Conservation (phyloP, 1,284 basidiomycete genomes). For the Tylopilus sp. region DNA sequence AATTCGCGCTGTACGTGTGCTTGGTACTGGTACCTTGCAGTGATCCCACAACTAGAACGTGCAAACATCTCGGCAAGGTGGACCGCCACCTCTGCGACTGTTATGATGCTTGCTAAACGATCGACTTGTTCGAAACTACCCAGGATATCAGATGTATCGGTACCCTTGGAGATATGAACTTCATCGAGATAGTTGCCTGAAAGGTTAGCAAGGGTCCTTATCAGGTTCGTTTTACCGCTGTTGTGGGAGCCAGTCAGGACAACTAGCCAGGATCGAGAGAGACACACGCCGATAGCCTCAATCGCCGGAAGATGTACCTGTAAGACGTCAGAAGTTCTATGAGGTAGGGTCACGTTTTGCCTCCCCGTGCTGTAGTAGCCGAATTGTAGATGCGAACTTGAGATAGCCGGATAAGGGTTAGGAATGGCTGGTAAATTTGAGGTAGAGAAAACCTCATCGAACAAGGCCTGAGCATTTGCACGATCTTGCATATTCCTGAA, state of each 20-base stretch:
- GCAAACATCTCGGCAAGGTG: slow-evolving; percentile 50
- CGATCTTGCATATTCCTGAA: slow-evolving; percentile 82
- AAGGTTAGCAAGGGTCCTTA: slow-evolving; percentile 74
- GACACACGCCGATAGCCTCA: slow-evolving; percentile 78
- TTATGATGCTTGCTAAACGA: slow-evolving; percentile 48
- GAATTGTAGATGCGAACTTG: slow-evolving; percentile 71
- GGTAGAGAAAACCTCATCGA: slow-evolving; percentile 65
- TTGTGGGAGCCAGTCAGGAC: slow-evolving; percentile 82
- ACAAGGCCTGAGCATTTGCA: slow-evolving; percentile 64
- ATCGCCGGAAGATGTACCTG: slow-evolving; percentile 72
- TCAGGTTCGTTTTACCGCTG: slow-evolving; percentile 82
- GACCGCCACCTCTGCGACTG: slow-evolving; percentile 52
- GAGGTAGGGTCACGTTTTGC: slow-evolving; percentile 47
- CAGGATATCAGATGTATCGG: slow-evolving; percentile 93
- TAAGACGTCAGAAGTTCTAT: slow-evolving; percentile 58
- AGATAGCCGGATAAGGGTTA: slow-evolving; percentile 46
- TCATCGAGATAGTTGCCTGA: slow-evolving; percentile 76
- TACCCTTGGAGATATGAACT: slow-evolving; percentile 84
- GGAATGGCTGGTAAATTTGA: slow-evolving; percentile 28
- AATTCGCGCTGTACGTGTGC: slow-evolving; percentile 31
- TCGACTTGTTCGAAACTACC: slow-evolving; percentile 96
- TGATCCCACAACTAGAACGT: slow-evolving; percentile 47
- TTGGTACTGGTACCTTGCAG: slow-evolving; percentile 38
- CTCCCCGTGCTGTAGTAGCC: slow-evolving; percentile 71
- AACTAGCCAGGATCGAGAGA: slow-evolving; percentile 85